Base-by-base conservation (phyloP, 371 early-diverging fungal species). In the Lichtheimia ramosa region DNA sequence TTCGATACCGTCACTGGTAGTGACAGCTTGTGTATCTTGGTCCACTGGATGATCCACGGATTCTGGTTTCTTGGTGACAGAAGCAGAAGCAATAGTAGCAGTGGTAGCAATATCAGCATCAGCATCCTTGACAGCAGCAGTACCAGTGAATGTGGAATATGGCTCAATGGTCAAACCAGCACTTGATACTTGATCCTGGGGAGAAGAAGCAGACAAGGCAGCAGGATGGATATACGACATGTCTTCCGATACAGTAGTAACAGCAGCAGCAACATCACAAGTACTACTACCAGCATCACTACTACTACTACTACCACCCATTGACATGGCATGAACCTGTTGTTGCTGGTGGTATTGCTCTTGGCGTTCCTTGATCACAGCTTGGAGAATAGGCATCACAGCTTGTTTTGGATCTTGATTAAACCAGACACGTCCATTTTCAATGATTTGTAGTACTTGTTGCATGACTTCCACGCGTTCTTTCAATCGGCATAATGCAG, bases 391-490 rank as follows among this genome's bases (percentile, higher is more conserved):
- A 14, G 64, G 70, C 14, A 40, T 49, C 16, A 59, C 53, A 14
- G 65, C 56, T 20, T 49, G 24, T 3, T 46, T 2, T 6, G 68
- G 64, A 23, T 51, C 59, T 27, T 67, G 63, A 13, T 28, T 52
- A 25, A 54, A 48, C 21, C 27, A 48, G 3, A 64, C 16, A 16
- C 64, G 66, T 3, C 63, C 61, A 25, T 53, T 62, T 48, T 70
- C 74, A 4, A 63, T 56, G 8, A 59, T 49, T n/a, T 24, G 42
- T 0, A 55, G n/a, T 4, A 43, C 24, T 8, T 25, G 43, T 3
- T 51, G 50, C 10, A 58, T 23, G 23, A 21, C 23, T 20, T 57
- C 52, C 13, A 52, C 16, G 13, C 58, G 58, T 7, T 49, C 52
- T 14, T 51, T 54, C 10, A 52, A 25, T 23, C 21, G 16, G 21